A percentile compares a stretch with the other conserved stretches of the same genome.
phyloP scores from a whole-genome alignment of 2,329 filamentous ascomycete species.

The Pseudocercospora fuligena region DNA sequence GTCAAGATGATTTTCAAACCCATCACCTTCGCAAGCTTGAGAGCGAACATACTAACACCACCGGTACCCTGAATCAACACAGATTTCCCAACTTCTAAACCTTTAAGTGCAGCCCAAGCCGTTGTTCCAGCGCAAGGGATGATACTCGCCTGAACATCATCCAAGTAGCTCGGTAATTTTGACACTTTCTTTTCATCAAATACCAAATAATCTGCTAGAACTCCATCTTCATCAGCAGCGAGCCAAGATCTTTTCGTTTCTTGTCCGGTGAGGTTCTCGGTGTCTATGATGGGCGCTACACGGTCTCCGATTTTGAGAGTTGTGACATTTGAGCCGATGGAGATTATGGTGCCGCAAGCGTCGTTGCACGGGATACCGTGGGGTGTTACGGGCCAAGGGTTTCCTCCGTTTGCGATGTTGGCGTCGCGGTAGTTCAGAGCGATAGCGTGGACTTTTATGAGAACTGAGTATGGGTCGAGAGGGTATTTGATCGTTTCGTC shows the following conservation, averaged over 20 bases:
- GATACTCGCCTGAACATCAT: constrained; percentile 62
- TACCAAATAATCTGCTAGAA: constrained; percentile 63
- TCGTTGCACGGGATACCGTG: constrained; percentile 41
- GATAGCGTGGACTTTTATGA: constrained; percentile 56
- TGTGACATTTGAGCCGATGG: constrained; percentile 28
- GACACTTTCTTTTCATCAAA: constrained; percentile 53
- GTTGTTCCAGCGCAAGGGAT: constrained; percentile 65
- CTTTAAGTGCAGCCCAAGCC: constrained; percentile 48
- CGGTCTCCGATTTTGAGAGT: constrained; percentile 29
- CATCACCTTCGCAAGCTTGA: constrained; percentile 25
- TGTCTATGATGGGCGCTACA: constrained; percentile 44
- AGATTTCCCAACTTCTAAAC: constrained; percentile 44
- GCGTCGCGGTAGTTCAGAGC: constrained; percentile 59
- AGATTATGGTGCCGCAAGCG: constrained; percentile 38
- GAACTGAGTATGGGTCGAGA: constrained; percentile 47
- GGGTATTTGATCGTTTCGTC: constrained; percentile 22
- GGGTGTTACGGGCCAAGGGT: constrained; percentile 38
- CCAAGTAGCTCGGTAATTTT: constrained; percentile 59
- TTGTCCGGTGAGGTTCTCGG: constrained; percentile 47
- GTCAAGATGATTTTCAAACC: constrained; percentile 58
- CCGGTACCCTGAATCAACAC: constrained; percentile 52
- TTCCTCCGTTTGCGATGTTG: constrained; percentile 41
- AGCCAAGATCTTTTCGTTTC: constrained; percentile 51
- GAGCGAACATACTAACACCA: constrained; percentile 37
- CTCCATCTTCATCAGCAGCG: constrained; percentile 61